Conservation (phyloP, 305 asterid species). For the Fraxinus sp. region DNA sequence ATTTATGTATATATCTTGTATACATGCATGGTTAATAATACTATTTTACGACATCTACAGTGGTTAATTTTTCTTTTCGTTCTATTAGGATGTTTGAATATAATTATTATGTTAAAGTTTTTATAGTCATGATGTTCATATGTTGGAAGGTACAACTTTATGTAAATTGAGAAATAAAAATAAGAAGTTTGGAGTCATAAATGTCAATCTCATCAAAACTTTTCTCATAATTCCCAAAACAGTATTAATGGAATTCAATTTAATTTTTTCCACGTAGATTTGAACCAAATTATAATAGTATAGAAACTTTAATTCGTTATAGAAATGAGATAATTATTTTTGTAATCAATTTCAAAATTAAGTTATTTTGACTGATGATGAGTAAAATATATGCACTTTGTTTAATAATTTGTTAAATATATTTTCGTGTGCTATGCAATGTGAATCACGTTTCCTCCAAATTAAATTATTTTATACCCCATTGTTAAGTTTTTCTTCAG, state of each 20-base stretch:
- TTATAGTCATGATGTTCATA: background rate
- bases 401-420: background rate
- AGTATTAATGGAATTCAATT: background rate
- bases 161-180: background rate
- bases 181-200: background rate
- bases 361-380: background rate
- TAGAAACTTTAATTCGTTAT: background rate
- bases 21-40: no score
- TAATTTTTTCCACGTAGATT: no score
- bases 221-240: background rate
- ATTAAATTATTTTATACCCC: no score
- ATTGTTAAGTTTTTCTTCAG: no score
- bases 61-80: background rate
- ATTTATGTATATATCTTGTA: background rate
- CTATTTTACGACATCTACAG: background rate
- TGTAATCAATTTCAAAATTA: no score
- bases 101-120: no score
- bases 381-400: background rate
- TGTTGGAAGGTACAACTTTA: no score
- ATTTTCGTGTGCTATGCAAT: background rate
- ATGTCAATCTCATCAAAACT: background rate
- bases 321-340: no score
- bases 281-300: no score
- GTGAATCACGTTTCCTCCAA: background rate
- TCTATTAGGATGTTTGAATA: background rate